These are phyloP conservation scores for Boeremia lycopersici DNA, from an alignment of 2,329 filamentous ascomycete species.

Conservation along the genomic window DNA sequence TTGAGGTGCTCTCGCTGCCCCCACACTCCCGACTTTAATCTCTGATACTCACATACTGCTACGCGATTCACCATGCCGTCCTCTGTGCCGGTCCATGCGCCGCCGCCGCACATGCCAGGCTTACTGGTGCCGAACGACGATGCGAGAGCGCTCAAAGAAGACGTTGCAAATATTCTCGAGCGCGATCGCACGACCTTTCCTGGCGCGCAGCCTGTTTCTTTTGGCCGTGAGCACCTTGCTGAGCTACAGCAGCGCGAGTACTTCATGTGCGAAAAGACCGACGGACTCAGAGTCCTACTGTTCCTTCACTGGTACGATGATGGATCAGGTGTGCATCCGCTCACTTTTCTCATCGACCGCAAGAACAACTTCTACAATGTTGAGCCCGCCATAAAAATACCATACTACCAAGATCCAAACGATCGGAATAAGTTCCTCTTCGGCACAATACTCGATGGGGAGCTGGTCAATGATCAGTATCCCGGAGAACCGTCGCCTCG, in stretches of 20 bases:
- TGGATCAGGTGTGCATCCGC: constrained; percentile 38
- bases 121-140: constrained; percentile 29
- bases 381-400: constrained; percentile 76
- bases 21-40: neutral
- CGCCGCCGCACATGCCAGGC: constrained; percentile 47
- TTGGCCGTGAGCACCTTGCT: constrained; percentile 78
- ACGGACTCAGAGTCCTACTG: constrained; percentile 93
- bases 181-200: constrained; percentile 75
- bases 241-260: constrained; percentile 86
- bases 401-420: constrained; percentile 65
- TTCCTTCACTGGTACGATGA: constrained; percentile 75
- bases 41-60: neutral
- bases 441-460: constrained; percentile 86
- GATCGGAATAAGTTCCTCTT: constrained; percentile 70
- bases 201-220: constrained; percentile 93
- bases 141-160: constrained; percentile 64
- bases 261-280: constrained; percentile 98
- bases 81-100: constrained; percentile 24
- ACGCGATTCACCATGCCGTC: constrained; percentile 25
- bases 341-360: constrained; percentile 93
- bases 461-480: constrained; percentile 85
- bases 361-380: constrained; percentile 97
- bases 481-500: constrained; percentile 65
- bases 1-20: neutral
- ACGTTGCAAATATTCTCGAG: constrained; percentile 77